Conservation (phyloP, 1,284 basidiomycete genomes). For the Cryptococcus deneoformans region DNA sequence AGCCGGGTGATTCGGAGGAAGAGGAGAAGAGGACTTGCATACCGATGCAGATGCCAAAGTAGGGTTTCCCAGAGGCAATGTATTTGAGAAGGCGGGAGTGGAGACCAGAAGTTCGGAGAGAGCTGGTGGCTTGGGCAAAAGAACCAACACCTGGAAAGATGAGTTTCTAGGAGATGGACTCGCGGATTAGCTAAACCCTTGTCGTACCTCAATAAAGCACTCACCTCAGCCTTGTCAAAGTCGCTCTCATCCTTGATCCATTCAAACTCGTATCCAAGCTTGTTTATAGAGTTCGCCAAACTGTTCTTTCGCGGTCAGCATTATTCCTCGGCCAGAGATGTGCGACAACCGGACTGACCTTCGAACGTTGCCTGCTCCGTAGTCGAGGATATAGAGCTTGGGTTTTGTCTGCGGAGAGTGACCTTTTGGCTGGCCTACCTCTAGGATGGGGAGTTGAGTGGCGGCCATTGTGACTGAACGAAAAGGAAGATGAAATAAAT, state of each 20-base stretch:
- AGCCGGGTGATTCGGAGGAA: slow-evolving; percentile 64
- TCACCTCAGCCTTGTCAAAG: slow-evolving; percentile 83
- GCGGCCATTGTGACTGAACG: slow-evolving; percentile 11
- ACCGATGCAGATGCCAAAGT: slow-evolving; percentile 98
- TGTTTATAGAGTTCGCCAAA: slow-evolving; percentile 86
- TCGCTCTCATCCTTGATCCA: slow-evolving; percentile 87
- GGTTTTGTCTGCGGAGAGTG: slow-evolving; percentile 27
- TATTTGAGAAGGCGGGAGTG: slow-evolving; percentile 78
- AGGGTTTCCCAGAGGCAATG: slow-evolving; percentile 85
- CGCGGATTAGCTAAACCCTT: not conserved
- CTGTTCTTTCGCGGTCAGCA: slow-evolving; percentile 10
- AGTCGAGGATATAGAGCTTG: slow-evolving; percentile 82
- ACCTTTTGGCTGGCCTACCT: slow-evolving; percentile 28
- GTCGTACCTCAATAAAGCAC: slow-evolving; percentile 43
- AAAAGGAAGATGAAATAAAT: not conserved
- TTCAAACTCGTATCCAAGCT: slow-evolving; percentile 82
- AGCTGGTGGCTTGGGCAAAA: slow-evolving; percentile 82
- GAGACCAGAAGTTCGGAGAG: slow-evolving; percentile 65
- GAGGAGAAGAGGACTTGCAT: slow-evolving; percentile 91
- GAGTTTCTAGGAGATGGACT: slow-evolving; percentile 64
- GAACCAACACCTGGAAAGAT: slow-evolving; percentile 98
- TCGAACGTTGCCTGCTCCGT: slow-evolving; percentile 92
- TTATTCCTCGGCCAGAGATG: not conserved
- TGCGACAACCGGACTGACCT: slow-evolving; percentile 49
- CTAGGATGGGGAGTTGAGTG: slow-evolving; percentile 27